Conservation (phyloP, 164 flowering plant species). For the Dillenia suffruticosa region DNA sequence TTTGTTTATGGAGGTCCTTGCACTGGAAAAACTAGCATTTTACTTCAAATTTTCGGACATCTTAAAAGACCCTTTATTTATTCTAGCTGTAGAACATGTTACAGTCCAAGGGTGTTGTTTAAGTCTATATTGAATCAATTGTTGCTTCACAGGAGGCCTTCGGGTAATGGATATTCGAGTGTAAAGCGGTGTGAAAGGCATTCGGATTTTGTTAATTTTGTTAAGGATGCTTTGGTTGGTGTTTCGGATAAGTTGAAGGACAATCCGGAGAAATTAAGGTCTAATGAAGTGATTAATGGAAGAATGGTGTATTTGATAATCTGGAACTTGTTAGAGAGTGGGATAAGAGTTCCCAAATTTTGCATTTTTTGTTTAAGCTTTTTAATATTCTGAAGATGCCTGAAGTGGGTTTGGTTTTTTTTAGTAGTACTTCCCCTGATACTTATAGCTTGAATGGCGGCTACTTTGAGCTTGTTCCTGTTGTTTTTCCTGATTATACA, state of each 20-base stretch:
- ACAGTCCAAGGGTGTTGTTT: conserved; percentile 72
- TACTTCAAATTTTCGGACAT: conserved; percentile 65
- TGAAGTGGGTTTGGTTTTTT: conserved; percentile 74
- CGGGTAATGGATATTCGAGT: conserved; percentile 57
- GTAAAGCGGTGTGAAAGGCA: conserved; percentile 79
- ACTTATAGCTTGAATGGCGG: conserved; percentile 60
- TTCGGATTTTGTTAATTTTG: conserved; percentile 71
- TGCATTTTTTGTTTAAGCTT: conserved; percentile 66
- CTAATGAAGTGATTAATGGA: conserved; percentile 36
- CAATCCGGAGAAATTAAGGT: conserved; percentile 22
- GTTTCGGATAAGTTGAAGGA: conserved; percentile 37
- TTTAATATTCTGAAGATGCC: conserved; percentile 61
- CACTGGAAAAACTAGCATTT: conserved; percentile 75
- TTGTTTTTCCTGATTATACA: conserved; percentile 68
- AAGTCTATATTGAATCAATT: conserved; percentile 76
- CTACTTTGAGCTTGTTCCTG: conserved; percentile 55
- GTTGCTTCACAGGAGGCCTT: conserved; percentile 52
- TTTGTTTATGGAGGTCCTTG: conserved; percentile 75
- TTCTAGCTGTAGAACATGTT: conserved; percentile 73
- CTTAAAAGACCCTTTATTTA: conserved; percentile 84
- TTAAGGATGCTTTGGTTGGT: conserved; percentile 57
- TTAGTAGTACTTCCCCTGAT: conserved; percentile 71
- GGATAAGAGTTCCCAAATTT: conserved; percentile 67
- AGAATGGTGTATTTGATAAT: conserved; percentile 78
- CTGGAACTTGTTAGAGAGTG: conserved; percentile 75